Percentiles rank a stretch among this genome's conserved stretches.
phyloP scores from a whole-genome alignment of 176 grass and related monocot genomes.

The Avena sativa region DNA sequence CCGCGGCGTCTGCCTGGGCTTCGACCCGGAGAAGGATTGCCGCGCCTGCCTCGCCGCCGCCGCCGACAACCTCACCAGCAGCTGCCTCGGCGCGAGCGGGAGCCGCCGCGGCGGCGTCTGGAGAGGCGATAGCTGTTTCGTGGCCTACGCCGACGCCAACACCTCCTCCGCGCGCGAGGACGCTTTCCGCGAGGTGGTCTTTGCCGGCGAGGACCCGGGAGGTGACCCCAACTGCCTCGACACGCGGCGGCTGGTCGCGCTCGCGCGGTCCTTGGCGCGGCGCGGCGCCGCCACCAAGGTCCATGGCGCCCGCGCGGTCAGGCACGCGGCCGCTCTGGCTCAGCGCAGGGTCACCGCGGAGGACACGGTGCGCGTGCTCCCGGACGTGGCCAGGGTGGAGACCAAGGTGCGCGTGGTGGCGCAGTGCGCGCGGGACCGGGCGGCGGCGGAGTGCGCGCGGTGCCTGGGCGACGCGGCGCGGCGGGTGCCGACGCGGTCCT shows the following conservation, averaged over 20 bases:
- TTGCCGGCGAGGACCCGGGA: not conserved
- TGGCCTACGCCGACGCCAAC: not conserved
- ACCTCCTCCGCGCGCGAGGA: no score
- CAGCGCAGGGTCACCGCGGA: no score
- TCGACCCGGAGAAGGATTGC: not conserved
- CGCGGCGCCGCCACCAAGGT: no score
- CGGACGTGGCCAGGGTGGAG: not conserved
- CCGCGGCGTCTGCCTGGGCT: not conserved
- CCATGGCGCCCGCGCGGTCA: not conserved
- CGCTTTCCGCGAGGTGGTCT: not conserved
- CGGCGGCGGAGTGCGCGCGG: not conserved
- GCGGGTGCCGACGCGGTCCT: not conserved
- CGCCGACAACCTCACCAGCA: not conserved
- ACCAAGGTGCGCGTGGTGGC: not conserved
- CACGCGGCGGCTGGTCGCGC: not conserved
- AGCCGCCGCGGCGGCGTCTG: not conserved
- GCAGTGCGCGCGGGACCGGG: not conserved
- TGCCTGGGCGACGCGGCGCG: not conserved
- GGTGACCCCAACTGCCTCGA: not conserved
- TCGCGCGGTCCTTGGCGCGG: not conserved
- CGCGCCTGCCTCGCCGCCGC: not conserved
- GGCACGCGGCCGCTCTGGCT: not conserved
- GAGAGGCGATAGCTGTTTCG: not conserved
- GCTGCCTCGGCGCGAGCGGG: not conserved
- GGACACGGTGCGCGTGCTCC: not conserved